Base-by-base conservation (phyloP, 2,329 filamentous ascomycete species). In the Curvularia sp. region DNA sequence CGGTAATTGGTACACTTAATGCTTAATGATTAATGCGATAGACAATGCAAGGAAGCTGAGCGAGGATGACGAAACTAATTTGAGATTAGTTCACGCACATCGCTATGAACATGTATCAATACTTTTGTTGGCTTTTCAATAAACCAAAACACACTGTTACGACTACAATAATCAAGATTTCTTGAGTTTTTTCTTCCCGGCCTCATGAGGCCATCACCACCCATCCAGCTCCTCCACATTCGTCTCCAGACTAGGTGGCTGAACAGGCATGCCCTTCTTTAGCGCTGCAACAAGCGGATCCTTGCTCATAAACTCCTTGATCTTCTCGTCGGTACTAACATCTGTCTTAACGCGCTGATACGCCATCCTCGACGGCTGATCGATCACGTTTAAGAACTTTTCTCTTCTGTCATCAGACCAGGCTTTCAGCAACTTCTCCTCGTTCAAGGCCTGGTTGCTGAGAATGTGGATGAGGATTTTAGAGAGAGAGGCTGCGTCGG, bases 301-400 rank as follows among this genome's bases (percentile, higher is more conserved):
- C 7, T 59, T 65, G 5, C 58, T 55, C 46, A 73, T 30, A 26
- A 77, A 49, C 10, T 50, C 53, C 26, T 69, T 43, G 1, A 73
- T 38, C 42, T 75, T 70, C 12, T 72, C 66, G 2, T 70, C 62
- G 0, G 53, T 71, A n/a, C 70, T 65, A 0, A 73, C 67, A 38
- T 69, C 68, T 1, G 53, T 62, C 54, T 57, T 66, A 4, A 76
- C 72, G 13, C 73, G 58, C 49, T 39, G 47, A 51, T 74, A 75
- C 15, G 71, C 71, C 61, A 66, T 64, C 0, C 71, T 57, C 26
- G 67, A 71, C 10, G 72, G 71, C 58, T 65, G 66, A 35, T 79
- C 78, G 1, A 79, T 72, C 0, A 75, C 71, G 5, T 68, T 64
- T 5, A 71, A 44, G 50, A 78, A 80, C 31, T 72, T 77, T 6